Base-by-base conservation (phyloP, 352 stramenopile species). In the Phytophthora pseudosyringae region DNA sequence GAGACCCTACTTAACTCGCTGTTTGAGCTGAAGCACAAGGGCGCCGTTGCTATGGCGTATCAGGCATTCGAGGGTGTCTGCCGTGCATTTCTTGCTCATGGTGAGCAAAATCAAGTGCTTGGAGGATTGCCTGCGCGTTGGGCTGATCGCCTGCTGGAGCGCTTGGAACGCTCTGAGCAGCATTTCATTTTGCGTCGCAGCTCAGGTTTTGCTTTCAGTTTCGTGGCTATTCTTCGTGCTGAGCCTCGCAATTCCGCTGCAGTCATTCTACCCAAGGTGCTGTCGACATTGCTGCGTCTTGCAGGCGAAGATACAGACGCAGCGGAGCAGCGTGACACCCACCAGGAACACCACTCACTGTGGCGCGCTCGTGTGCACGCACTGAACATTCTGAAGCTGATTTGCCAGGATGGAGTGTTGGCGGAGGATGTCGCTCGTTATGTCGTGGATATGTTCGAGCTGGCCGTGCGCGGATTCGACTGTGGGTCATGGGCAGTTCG, bases 371-470 rank as follows among this genome's bases (percentile, higher is more conserved):
- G 81, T 21, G 88, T 97, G 21, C 89, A 97, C 40, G 83, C 88
- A 13, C 73, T 97, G 15, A 97, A 97, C 59, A 95, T 97, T 46
- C 74, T 97, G 44, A 95, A 96, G 67, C 73, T 97, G n/a, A 84
- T 96, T 51, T 94, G 87, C 31, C 80, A 96, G 62, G 91, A 97
- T 62, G 89, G 83, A 36, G 81, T 95, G 18, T 75, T 97, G 21
- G 83, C 88, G 5, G 86, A 95, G 44, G 91, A 97, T 48, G 76
- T 97, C 10, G 80, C 80, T 1, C 59, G 81, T 25, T 94, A 97
- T 63, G 76, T 97, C n/a, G 70, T 88, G n/a, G 54, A 76, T n/a
- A 91, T 96, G 80, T 83, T 96, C n/a, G 73, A 89, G 56, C 56
- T 93, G 18, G 80, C 89, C 3, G 80, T 97, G 26, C 81, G 84